Conservation (phyloP, 225 moss, liverwort and hornwort species). For the Climacium dendroides region DNA sequence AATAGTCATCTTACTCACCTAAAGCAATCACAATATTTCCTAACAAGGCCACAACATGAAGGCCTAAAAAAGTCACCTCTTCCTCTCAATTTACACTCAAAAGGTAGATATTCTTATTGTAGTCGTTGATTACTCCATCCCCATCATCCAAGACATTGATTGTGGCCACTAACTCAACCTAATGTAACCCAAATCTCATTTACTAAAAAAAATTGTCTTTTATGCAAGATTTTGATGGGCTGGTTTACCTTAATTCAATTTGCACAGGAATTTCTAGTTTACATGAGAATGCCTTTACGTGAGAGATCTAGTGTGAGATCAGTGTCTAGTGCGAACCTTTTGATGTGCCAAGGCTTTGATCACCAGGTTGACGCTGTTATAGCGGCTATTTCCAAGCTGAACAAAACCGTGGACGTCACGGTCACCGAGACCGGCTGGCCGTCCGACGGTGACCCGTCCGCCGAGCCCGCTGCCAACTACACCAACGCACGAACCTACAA, state of each 20-base stretch:
- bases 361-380: constrained; percentile 53
- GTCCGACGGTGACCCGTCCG: constrained; percentile 35
- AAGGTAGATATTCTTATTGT: not conserved
- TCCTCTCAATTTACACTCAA: not conserved
- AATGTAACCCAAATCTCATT: not conserved
- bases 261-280: too few species aligned
- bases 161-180: not conserved
- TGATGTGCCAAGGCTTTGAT: not conserved
- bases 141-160: not conserved
- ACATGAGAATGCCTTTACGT: too few species aligned
- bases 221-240: not conserved
- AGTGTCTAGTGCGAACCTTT: not conserved
- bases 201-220: not conserved
- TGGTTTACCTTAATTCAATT: too few species aligned
- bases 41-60: not conserved
- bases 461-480: constrained; percentile 42
- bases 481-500: constrained; percentile 51
- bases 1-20: not conserved
- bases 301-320: not conserved
- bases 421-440: constrained; percentile 94
- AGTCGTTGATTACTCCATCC: not conserved
- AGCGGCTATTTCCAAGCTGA: constrained; percentile 60
- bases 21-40: not conserved
- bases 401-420: constrained; percentile 21
- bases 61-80: too few species aligned